Evolutionary conservation across 768 basidiomycete species (phyloP), one percentile per base, ranked within the genome.

Genomic region (Suillus sp.): DNA sequence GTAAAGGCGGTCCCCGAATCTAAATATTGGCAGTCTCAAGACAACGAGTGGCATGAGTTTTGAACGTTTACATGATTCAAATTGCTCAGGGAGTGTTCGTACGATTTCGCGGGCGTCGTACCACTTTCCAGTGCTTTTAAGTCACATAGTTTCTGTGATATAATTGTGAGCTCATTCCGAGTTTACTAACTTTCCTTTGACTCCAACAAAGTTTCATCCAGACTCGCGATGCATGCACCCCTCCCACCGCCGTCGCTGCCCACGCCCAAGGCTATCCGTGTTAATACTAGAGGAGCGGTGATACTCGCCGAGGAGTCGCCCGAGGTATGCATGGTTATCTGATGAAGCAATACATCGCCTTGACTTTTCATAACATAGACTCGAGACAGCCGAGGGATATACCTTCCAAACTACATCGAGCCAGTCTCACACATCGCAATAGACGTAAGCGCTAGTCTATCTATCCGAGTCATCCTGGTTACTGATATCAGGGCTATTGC

Each of bases 361-460:
- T 57, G 38, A 45, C 64, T 62, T 64, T 66, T 62, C 54, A 64
- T 60, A 45, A 54, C 56, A 18, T 68, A 95, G 94, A 95, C 93
- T 47, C 81, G 95, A 67, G 96, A 98, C 77, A 95, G 93, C 71
- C 83, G 96, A 72, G 96, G 95, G 11, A 98, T 99, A 70, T 99
- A 99, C 78, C 84, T 99, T 37, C 97, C 97, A 60, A 96, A 97
- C 73, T 89, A 99, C 79, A 96, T 96, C 65, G 97, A 99, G 77
- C 93, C 94, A 27, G 90, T 99, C 18, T 97, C 95, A 22, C 95
- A 99, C 74, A 95, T 99, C 61, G 97, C 97, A 4, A 89, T 99
- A 62, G 96, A 99, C 74, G 96, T 96, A 74, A 80, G 95, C 86
- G 51, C 55, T 16, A 25, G 16, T 47, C 5, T 16, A 40, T 59